These are phyloP conservation scores for Rhodotorula diobovata DNA, from an alignment of 768 basidiomycete species.

Conservation along the genomic window DNA sequence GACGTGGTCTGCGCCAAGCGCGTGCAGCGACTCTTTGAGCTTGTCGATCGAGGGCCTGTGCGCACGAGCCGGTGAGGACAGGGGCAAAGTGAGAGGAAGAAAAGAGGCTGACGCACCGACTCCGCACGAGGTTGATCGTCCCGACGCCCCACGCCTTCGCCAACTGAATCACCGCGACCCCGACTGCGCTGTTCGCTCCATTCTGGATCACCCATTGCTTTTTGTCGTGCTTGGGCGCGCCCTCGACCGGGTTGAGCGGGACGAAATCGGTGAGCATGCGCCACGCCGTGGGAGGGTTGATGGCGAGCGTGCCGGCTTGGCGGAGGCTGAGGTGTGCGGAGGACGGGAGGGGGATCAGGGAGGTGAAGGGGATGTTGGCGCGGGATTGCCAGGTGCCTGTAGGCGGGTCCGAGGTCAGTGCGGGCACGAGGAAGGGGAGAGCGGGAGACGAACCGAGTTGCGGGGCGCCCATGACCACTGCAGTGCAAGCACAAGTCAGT, in stretches of 20 bases:
- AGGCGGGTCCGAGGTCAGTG: too few species aligned
- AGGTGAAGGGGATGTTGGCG: conserved; percentile 33
- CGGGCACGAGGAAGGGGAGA: background rate
- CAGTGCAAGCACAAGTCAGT: conserved; percentile 1
- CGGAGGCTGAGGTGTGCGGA: conserved; percentile 4
- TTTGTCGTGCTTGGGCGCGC: conserved; percentile 3
- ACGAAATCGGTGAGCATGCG: conserved; percentile 74
- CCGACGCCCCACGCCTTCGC: conserved; percentile 66
- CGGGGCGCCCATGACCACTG: conserved; percentile 41
- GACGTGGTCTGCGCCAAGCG: conserved; percentile 70
- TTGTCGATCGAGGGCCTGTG: conserved; percentile 56
- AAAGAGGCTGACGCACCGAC: conserved; percentile 53
- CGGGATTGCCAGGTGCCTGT: conserved; percentile 41
- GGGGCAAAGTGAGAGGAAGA: background rate
- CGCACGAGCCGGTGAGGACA: background rate
- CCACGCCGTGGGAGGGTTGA: conserved; percentile 78
- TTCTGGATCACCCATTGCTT: conserved; percentile 84
- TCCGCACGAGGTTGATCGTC: conserved; percentile 75
- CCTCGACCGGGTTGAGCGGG: conserved; percentile 51
- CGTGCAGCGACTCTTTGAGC: conserved; percentile 55
- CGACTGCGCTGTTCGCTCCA: conserved; percentile 60
- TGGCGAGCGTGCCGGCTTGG: conserved; percentile 47
- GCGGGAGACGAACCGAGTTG: conserved; percentile 35
- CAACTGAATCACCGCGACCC: conserved; percentile 48
- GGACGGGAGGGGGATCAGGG: conserved; percentile 27